Conservation (phyloP, 306 rosid genomes). For the Amphicarpaea edgeworthii region DNA sequence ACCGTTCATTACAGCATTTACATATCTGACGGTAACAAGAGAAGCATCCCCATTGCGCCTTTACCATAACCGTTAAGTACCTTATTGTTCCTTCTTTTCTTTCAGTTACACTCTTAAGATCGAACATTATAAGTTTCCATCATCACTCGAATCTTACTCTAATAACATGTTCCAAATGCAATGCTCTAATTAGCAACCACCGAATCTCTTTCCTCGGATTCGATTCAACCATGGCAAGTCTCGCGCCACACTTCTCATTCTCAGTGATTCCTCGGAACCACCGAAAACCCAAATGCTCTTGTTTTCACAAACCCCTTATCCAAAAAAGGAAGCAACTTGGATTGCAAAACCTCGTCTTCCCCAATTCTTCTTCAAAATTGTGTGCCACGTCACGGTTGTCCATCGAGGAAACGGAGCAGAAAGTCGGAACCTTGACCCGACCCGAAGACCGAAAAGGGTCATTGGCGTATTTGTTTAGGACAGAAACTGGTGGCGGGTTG, state of each 20-base stretch:
- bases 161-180: neutral
- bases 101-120: neutral
- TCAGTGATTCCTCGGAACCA: constrained; percentile 46
- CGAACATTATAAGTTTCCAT: constrained; percentile 2
- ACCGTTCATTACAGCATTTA: neutral
- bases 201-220: neutral
- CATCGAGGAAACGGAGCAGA: constrained; percentile 49
- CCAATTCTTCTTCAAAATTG: constrained; percentile 40
- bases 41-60: neutral
- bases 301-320: constrained; percentile 46
- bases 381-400: constrained; percentile 61
- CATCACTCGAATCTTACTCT: constrained; percentile 13
- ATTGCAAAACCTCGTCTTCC: constrained; percentile 19
- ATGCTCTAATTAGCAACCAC: neutral
- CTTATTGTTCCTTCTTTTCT: neutral
- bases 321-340: constrained; percentile 52
- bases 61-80: neutral
- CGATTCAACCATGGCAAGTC: constrained; percentile 58
- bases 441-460: constrained; percentile 52
- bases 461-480: constrained; percentile 72
- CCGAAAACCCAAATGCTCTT: constrained; percentile 29
- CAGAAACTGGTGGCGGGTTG: constrained; percentile 72
- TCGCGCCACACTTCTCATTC: constrained; percentile 50
- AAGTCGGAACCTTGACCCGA: constrained; percentile 41
- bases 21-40: neutral